Evolutionary conservation across 2,329 filamentous ascomycete species (phyloP), one percentile per base, ranked within the genome.

Genomic region (Mycosphaerelloides madeirae): DNA sequence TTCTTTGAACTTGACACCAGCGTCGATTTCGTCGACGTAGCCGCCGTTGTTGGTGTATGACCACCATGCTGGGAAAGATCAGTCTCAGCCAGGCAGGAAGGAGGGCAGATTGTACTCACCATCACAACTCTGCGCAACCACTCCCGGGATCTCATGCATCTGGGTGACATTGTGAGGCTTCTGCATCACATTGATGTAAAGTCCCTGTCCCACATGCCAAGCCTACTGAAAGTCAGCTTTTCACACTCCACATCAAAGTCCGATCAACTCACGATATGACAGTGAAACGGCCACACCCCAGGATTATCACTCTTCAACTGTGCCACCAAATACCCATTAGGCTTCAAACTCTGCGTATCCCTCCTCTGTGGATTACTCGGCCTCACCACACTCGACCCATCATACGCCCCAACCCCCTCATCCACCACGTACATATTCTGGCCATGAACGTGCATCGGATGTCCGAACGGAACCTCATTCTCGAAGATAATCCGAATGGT

Each of bases 231-330:
- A 6, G 9, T 32, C 31, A 32, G 31, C 31, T 25, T 25, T 25
- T 6, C 9, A 25, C 9, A n/a, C n/a, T n/a, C n/a, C 11, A 29
- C 16, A 16, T 3, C 20, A 29, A 22, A 28, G 7, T 28, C 19
- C 6, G 15, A 32, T 6, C 31, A 32, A 32, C 31, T 32, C 13
- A 32, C 31, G 31, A 32, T 32, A n/a, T 32, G 31, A 51, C 78
- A 81, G 57, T 81, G 78, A 15, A 81, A 72, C 0, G 74, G 69
- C 78, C 78, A 81, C 1, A 77, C 53, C 1, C 78, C 78, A 0
- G 77, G 72, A 54, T 79, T 81, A 48, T 81, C 76, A 0, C 56
- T 50, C 16, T 54, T 49, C 22, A 56, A 62, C 39, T 68, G 63
- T 2, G 67, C 52, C 16, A 52, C 67, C n/a, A 64, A 46, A 48